Base-by-base conservation (phyloP, 345 rosid species). In the Gossypium raimondii region DNA sequence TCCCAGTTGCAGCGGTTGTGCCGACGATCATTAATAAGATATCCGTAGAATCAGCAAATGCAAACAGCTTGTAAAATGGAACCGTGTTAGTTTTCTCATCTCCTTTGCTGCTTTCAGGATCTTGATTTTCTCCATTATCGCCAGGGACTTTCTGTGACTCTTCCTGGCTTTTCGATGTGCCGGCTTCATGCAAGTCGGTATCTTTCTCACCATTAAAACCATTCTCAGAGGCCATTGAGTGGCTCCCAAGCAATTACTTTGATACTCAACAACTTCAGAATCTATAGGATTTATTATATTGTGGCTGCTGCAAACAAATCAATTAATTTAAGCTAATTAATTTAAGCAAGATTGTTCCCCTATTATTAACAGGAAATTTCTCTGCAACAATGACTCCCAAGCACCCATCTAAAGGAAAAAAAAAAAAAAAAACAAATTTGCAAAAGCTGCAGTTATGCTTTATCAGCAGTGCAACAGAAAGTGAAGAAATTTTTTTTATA, bases 21-120 rank as follows among this genome's bases (percentile, higher is more conserved):
- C 98, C 98, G 1, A 88, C 22, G 44, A 87, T 64, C 93, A 92
- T 94, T 85, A 94, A 74, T 53, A 83, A 45, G 45, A 73, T 10
- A 78, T 94, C 98, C 10, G 51, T 75, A 0, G 92, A 82, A 82
- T 92, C 93, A 27, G 97, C 93, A 77, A 94, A 94, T 0, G 87
- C 78, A 78, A 94, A 94, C 22, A 94, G 85, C 85, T 90, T 90
- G 79, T 80, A 78, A 76, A 90, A 92, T 1, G 97, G 89, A 65
- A 93, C 94, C 24, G 89, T 79, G 38, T 85, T 77, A 0, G 77
- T 67, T 75, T 87, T 87, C 85, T 85, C 89, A 9, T 86, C 78
- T n/a, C 79, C 85, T 72, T 87, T 84, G 48, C 55, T 72, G 81
- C 86, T 82, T 29, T 59, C 78, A 2, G 58, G 61, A 20, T 78